phyloP scores from a whole-genome alignment of 1,139 yeast species.

The Geotrichum macrosporum region DNA sequence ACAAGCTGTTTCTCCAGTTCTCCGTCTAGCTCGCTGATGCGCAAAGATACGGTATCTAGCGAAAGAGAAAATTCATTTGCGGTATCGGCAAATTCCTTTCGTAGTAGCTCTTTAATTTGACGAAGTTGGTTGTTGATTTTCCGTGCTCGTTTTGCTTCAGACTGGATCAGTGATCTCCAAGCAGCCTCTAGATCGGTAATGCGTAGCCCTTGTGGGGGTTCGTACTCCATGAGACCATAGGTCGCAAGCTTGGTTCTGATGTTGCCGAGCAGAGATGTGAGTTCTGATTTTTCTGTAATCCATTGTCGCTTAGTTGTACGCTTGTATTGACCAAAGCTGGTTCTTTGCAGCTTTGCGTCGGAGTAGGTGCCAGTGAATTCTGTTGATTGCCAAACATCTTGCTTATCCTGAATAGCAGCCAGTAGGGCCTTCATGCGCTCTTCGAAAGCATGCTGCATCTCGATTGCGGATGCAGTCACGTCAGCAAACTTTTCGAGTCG shows the following conservation, averaged over 20 bases:
- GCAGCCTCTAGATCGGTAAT: constrained; percentile 35
- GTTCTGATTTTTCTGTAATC: constrained; percentile 41
- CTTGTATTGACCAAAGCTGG: constrained; percentile 35
- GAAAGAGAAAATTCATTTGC: constrained; percentile 40
- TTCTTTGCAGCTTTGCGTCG: constrained; percentile 36
- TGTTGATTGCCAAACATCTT: constrained; percentile 30
- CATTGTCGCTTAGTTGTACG: constrained; percentile 38
- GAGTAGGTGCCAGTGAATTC: constrained; percentile 35
- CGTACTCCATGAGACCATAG: constrained; percentile 37
- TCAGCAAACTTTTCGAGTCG: constrained; percentile 41
- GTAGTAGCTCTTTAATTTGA: constrained; percentile 44
- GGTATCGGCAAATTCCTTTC: constrained; percentile 43
- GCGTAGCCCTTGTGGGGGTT: constrained; percentile 38
- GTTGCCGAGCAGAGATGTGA: constrained; percentile 40
- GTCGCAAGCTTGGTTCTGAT: constrained; percentile 41
- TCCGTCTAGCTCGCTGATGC: constrained; percentile 39
- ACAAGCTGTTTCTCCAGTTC: constrained; percentile 40
- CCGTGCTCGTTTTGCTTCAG: constrained; percentile 38
- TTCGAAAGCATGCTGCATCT: constrained; percentile 40
- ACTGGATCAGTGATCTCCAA: constrained; percentile 36
- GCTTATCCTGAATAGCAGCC: constrained; percentile 29
- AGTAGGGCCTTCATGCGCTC: constrained; percentile 34
- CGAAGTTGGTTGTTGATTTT: constrained; percentile 37
- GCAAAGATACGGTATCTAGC: constrained; percentile 34
- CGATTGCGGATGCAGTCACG: constrained; percentile 36